Evolutionary conservation across 768 basidiomycete species (phyloP).

Genomic region (Sporobolomyces phaffii): DNA sequence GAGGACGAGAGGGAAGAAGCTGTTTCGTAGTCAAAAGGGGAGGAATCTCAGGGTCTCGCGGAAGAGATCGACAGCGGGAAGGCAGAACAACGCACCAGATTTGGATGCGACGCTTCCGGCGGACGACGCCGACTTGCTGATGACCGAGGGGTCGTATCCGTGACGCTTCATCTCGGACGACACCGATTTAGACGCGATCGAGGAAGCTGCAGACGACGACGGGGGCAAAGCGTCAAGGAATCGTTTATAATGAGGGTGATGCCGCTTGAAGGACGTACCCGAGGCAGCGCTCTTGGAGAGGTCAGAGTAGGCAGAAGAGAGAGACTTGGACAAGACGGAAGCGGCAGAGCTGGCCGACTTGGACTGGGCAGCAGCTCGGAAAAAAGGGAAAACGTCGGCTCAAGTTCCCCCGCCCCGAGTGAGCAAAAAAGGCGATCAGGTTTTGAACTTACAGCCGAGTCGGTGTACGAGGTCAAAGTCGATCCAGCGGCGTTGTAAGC

Average conservation of each 20-base stretch:
- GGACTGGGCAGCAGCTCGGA: too few relatives aligned
- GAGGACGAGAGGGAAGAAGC: conserved; percentile 31
- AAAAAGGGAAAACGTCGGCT: too few relatives aligned
- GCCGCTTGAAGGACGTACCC: too few relatives aligned
- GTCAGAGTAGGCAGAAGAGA: conserved; percentile 17
- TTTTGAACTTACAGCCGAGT: conserved; percentile 7
- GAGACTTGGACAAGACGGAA: neutral
- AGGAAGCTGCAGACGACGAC: neutral
- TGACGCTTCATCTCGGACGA: conserved; percentile 13
- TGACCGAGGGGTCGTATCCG: conserved; percentile 30
- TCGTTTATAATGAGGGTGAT: too few relatives aligned
- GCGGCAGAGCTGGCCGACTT: neutral
- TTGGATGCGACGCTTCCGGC: conserved; percentile 26
- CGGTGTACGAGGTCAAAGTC: conserved; percentile 5
- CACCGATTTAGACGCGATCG: conserved; percentile 27
- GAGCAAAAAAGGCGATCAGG: neutral
- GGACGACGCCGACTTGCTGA: conserved; percentile 35
- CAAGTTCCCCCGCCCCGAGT: neutral
- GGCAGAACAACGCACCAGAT: conserved; percentile 19
- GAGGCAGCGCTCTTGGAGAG: conserved; percentile 30
- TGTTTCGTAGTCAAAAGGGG: neutral
- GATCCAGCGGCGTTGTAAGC: neutral
- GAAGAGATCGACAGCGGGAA: neutral
- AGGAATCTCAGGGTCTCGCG: neutral
- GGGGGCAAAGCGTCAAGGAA: neutral